Evolutionary conservation across 495 filamentous ascomycete species (phyloP), one percentile per base, ranked within the genome.

Genomic region (Podospora appendiculata): DNA sequence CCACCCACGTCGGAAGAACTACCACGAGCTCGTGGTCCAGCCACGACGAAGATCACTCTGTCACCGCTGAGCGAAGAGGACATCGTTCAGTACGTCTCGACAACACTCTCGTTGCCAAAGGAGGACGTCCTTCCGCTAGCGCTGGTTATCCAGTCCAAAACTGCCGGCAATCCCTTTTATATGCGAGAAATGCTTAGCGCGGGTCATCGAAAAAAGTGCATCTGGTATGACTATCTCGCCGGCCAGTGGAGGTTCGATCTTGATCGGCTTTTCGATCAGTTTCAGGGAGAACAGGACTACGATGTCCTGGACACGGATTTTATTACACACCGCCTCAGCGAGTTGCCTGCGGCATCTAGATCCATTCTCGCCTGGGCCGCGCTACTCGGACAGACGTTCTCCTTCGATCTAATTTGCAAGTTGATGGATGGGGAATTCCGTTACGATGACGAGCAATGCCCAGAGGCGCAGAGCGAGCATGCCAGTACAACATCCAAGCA

Each of bases 161-260:
- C 83, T 18, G 74, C 77, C 12, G 88, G 89, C 0, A 93, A 94
- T 59, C 87, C 88, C 0, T 95, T 95, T 64, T 92, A 91, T 57
- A 84, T 95, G 54, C 80, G 87, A 33, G 87, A 94, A 64, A 91
- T 96, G 81, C 77, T 96, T n/a, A 87, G 86, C 60, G 84, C 86
- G 8, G 90, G 87, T 60, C 84, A 94, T 64, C 81, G 84, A 14
- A 94, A 89, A 64, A 83, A 82, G 57, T 92, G 87, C 59, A 84
- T 96, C 47, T 94, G 85, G 81, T 95, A 91, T 67, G 86, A 86
- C 43, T 96, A 90, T 78, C 84, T 82, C 56, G 77, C 83, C 41
- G 83, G 80, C 17, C 72, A 70, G 39, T 96, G 90, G 90, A 76
- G 82, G n/a, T 96, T 83, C 62, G 84, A 92, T 59, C 67, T 96